Evolutionary conservation across 2,329 filamentous ascomycete species (phyloP).

Genomic region (Mycogone perniciosa): DNA sequence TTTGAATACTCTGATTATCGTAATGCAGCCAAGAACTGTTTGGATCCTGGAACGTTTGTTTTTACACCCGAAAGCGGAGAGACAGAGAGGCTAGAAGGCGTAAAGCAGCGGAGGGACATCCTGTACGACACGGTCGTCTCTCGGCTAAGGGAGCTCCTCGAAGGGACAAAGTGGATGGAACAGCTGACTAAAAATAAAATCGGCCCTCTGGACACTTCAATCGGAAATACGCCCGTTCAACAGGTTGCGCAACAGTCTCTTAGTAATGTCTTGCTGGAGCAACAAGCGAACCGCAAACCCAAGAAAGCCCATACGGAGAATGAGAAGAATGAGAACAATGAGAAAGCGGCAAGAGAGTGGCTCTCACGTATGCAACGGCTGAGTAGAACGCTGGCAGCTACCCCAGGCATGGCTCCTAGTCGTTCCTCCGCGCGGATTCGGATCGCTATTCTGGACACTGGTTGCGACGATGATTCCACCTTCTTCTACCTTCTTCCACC

Average conservation of each 20-base stretch:
- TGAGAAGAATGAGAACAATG: not conserved
- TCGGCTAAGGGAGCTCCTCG: not conserved
- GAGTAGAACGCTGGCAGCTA: too few relatives aligned
- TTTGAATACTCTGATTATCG: not conserved
- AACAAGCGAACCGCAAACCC: not conserved
- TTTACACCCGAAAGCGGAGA: not conserved
- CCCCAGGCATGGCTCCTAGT: too few relatives aligned
- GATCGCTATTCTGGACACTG: slow-evolving; percentile 3
- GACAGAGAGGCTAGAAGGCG: too few relatives aligned
- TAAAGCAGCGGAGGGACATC: not conserved
- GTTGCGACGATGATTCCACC: not conserved
- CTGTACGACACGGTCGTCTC: not conserved
- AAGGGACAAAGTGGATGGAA: not conserved
- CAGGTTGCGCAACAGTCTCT: too few relatives aligned
- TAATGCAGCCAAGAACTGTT: not conserved
- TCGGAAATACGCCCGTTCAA: not conserved
- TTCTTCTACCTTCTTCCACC: too few relatives aligned
- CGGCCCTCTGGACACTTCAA: not conserved
- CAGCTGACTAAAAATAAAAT: not conserved
- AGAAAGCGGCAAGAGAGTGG: too few relatives aligned
- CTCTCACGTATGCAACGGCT: too few relatives aligned
- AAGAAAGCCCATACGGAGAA: not conserved
- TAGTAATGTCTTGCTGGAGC: too few relatives aligned
- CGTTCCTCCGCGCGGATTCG: not conserved
- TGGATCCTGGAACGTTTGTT: not conserved